Conservation (phyloP, 257 asterid genomes). For the Striga asiatica region DNA sequence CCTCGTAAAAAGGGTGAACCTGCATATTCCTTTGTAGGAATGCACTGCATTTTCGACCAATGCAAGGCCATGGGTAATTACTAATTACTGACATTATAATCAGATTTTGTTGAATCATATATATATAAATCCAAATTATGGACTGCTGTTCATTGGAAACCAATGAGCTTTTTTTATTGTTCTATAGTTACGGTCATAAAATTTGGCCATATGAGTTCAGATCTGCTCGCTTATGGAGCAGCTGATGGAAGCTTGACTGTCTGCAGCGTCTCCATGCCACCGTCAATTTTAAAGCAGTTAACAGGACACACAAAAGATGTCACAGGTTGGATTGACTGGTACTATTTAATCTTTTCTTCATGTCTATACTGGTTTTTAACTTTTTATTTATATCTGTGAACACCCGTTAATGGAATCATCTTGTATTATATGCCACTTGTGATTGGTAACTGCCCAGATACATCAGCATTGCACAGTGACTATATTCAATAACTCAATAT, state of each 20-base stretch:
- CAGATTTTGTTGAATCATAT: constrained; percentile 9
- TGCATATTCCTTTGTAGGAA: constrained; percentile 96
- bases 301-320: constrained; percentile 93
- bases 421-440: neutral
- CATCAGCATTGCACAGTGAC: no score
- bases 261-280: constrained; percentile 62
- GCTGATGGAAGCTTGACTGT: constrained; percentile 92
- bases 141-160: constrained; percentile 11
- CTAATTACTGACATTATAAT: constrained; percentile 19
- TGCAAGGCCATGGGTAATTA: constrained; percentile 96
- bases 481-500: no score
- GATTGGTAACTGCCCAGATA: no score
- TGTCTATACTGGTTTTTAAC: constrained; percentile 14
- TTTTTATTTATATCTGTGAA: neutral
- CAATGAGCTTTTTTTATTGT: constrained; percentile 4
- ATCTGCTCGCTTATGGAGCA: constrained; percentile 96
- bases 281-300: constrained; percentile 62
- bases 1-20: constrained; percentile 75
- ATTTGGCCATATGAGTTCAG: constrained; percentile 94
- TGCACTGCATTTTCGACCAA: constrained; percentile 97
- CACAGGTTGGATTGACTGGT: constrained; percentile 87
- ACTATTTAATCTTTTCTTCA: constrained; percentile 28
- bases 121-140: no score
- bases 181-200: constrained; percentile 79
- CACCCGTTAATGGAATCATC: neutral